These are phyloP conservation scores for Fusarium dimerum DNA, from an alignment of 2,329 filamentous ascomycete genomes.

Conservation along the genomic window DNA sequence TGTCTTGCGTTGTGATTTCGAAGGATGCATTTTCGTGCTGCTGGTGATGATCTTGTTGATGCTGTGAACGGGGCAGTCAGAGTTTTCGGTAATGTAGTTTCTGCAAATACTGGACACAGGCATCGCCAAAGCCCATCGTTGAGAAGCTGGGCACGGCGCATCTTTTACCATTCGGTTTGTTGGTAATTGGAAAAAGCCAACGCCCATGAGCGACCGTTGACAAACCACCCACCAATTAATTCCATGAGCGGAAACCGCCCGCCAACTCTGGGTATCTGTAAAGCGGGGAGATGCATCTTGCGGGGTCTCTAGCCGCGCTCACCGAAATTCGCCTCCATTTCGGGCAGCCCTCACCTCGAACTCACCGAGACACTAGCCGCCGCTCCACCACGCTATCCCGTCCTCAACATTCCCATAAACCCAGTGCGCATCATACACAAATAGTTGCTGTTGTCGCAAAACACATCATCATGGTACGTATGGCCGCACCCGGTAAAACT, in stretches of 20 bases:
- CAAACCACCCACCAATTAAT: constrained; percentile 2
- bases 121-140: constrained; percentile 65
- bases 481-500: not conserved
- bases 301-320: constrained; percentile 13
- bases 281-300: constrained; percentile 30
- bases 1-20: constrained; percentile 7
- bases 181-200: not conserved
- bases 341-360: constrained; percentile 17
- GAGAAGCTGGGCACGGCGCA: constrained; percentile 37
- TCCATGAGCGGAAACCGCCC: constrained; percentile 17
- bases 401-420: constrained; percentile 23
- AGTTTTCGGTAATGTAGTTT: constrained; percentile 36
- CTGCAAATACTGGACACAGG: constrained; percentile 59
- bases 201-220: not conserved
- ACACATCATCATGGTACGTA: constrained; percentile 27
- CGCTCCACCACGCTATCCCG: constrained; percentile 28
- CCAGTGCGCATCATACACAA: constrained; percentile 24
- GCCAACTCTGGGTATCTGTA: constrained; percentile 1
- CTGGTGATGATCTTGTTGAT: constrained; percentile 1
- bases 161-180: constrained; percentile 12
- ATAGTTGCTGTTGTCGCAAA: constrained; percentile 21
- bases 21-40: constrained; percentile 7
- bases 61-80: constrained; percentile 22
- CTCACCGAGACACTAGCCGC: constrained; percentile 24
- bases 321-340: constrained; percentile 3